Percentiles rank a stretch among this genome's conserved stretches.
phyloP scores from a whole-genome alignment of 2,329 filamentous ascomycete genomes.

The Paecilomyces formosus region DNA sequence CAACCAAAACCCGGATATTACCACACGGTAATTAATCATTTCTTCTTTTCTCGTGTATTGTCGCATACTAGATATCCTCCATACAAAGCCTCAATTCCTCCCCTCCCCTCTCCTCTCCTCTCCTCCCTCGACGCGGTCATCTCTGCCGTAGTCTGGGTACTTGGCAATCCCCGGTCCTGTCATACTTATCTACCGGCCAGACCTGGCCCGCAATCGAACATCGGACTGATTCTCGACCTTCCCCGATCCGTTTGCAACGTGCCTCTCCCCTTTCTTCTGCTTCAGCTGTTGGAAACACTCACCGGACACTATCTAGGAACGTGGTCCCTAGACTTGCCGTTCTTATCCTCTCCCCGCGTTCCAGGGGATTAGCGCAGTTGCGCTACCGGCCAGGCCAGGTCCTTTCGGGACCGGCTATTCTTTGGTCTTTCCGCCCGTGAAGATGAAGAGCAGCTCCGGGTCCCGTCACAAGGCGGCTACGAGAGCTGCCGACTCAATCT shows the following conservation, averaged over 20 bases:
- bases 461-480: too few relatives aligned
- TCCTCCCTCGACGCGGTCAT: neutral
- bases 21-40: neutral
- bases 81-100: neutral
- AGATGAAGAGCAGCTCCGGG: neutral
- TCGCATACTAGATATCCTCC: neutral
- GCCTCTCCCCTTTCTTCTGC: neutral
- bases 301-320: too few relatives aligned
- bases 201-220: neutral
- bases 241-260: neutral
- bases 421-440: neutral
- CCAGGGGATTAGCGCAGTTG: neutral
- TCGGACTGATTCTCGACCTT: neutral
- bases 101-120: neutral
- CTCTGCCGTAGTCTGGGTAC: neutral
- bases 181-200: neutral
- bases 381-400: neutral
- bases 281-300: too few relatives aligned
- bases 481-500: too few relatives aligned
- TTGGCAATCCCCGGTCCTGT: neutral
- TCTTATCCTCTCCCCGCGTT: neutral
- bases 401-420: neutral
- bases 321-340: too few relatives aligned
- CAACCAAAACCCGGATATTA: neutral
- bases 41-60: too few relatives aligned